Evolutionary conservation across 305 asterid genomes (phyloP).

Genomic region (Fraxinus platypoda): DNA sequence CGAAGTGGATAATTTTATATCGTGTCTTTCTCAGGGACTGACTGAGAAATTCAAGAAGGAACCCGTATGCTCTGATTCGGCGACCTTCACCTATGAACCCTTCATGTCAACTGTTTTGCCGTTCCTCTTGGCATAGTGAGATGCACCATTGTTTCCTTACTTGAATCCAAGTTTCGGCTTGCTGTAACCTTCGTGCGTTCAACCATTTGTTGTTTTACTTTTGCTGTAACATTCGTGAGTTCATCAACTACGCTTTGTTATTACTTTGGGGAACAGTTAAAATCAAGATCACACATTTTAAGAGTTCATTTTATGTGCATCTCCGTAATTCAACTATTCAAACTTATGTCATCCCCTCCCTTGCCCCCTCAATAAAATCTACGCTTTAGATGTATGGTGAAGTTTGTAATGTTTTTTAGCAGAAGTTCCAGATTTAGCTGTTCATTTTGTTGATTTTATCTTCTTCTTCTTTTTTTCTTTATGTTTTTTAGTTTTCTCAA

Average conservation of each 20-base stretch:
- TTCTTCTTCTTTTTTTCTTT: neutral
- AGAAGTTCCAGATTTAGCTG: neutral
- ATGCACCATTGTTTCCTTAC: neutral
- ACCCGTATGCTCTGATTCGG: slow-evolving; percentile 66
- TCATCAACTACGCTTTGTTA: neutral
- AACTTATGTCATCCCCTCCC: neutral
- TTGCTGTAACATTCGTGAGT: neutral
- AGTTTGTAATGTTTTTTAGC: neutral
- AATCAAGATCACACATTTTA: neutral
- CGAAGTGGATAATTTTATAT: neutral
- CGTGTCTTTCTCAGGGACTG: slow-evolving; percentile 46
- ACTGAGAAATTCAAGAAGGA: slow-evolving; percentile 95
- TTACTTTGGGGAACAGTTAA: neutral
- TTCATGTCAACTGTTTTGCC: slow-evolving; percentile 90
- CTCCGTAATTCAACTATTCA: neutral
- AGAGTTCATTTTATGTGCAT: neutral
- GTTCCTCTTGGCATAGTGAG: slow-evolving; percentile 68
- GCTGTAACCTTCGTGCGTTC: neutral
- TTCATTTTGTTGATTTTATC: neutral
- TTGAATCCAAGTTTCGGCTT: neutral
- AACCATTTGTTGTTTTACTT: neutral
- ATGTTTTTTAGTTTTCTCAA: neutral
- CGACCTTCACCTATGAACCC: slow-evolving; percentile 75
- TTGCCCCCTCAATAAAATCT: neutral
- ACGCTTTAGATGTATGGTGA: neutral